Conservation (phyloP, 1,284 basidiomycete species). For the Ceratobasidium theobromae region DNA sequence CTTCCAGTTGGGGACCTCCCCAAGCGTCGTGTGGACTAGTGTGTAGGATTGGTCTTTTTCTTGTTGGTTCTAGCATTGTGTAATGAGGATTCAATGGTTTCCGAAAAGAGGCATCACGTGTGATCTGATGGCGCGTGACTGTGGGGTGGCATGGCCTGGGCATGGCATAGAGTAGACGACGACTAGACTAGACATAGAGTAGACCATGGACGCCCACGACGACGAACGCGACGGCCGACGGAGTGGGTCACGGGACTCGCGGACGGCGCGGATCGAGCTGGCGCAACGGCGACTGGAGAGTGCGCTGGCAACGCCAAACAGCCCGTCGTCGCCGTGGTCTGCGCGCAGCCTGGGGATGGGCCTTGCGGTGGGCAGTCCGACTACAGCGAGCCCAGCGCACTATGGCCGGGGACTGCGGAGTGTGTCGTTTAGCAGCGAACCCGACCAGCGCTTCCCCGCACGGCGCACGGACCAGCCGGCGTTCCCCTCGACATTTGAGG, state of each 20-base stretch:
- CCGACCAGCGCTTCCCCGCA: constrained; percentile 32
- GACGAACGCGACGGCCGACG: constrained; percentile 15
- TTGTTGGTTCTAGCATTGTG: not conserved
- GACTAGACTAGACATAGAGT: constrained; percentile 29
- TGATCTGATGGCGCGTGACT: constrained; percentile 30
- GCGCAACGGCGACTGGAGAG: constrained; percentile 33
- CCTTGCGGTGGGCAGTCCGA: constrained; percentile 2
- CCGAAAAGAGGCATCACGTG: constrained; percentile 9
- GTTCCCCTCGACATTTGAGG: constrained; percentile 68
- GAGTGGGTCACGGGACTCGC: constrained; percentile 22
- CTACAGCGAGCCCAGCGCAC: constrained; percentile 3
- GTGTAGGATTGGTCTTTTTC: not conserved
- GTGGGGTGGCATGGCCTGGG: constrained; percentile 10
- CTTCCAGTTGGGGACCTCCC: constrained; percentile 30
- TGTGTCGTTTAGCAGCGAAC: constrained; percentile 36
- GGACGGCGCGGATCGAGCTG: constrained; percentile 26
- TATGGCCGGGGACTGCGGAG: constrained; percentile 28
- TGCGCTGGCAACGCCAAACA: constrained; percentile 32
- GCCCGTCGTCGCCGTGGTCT: constrained; percentile 31
- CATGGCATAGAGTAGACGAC: constrained; percentile 22
- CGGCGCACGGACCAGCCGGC: constrained; percentile 54
- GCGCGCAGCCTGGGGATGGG: constrained; percentile 18
- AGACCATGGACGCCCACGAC: constrained; percentile 24
- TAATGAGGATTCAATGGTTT: not conserved
- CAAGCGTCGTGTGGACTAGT: constrained; percentile 20